Conservation (phyloP, 192 early-diverging fungal genomes). For the Linnemannia zychae region DNA sequence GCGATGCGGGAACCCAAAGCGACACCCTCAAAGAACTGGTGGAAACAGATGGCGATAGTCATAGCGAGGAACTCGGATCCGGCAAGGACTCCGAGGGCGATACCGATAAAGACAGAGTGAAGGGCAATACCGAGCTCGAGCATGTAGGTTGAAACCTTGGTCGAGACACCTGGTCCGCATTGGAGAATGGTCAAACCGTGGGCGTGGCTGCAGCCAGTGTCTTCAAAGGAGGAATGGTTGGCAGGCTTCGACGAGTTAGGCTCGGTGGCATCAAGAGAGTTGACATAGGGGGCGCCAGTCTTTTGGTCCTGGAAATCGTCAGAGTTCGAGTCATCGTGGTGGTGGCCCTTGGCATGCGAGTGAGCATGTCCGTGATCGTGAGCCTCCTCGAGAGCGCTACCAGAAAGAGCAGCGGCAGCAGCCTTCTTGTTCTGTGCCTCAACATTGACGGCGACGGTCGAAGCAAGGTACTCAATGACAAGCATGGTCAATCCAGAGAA, state of each 20-base stretch:
- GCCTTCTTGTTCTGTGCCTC: conserved; percentile 31
- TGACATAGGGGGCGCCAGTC: not conserved
- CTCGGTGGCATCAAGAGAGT: conserved; percentile 56
- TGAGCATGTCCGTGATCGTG: conserved; percentile 18
- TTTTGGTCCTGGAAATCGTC: not conserved
- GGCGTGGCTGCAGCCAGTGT: conserved; percentile 37
- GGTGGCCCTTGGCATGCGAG: conserved; percentile 4
- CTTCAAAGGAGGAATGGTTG: not conserved
- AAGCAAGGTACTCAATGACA: conserved; percentile 70
- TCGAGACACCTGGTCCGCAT: conserved; percentile 47
- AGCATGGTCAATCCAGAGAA: conserved; percentile 77
- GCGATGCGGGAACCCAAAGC: conserved; percentile 62
- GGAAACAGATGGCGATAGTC: conserved; percentile 79
- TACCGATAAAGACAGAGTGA: conserved; percentile 79
- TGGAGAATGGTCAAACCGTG: conserved; percentile 41
- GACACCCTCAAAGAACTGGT: conserved; percentile 76
- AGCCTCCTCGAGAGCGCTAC: not conserved
- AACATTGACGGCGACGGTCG: conserved; percentile 39
- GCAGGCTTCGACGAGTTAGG: not conserved
- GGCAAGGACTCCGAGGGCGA: conserved; percentile 73
- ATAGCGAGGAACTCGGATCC: conserved; percentile 73
- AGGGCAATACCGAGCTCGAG: conserved; percentile 76
- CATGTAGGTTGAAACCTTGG: conserved; percentile 72
- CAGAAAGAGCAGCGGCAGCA: conserved; percentile 11
- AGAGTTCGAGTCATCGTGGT: conserved; percentile 10